Evolutionary conservation across 139 green algal genomes (phyloP).

Genomic region (Tetraselmis chui): DNA sequence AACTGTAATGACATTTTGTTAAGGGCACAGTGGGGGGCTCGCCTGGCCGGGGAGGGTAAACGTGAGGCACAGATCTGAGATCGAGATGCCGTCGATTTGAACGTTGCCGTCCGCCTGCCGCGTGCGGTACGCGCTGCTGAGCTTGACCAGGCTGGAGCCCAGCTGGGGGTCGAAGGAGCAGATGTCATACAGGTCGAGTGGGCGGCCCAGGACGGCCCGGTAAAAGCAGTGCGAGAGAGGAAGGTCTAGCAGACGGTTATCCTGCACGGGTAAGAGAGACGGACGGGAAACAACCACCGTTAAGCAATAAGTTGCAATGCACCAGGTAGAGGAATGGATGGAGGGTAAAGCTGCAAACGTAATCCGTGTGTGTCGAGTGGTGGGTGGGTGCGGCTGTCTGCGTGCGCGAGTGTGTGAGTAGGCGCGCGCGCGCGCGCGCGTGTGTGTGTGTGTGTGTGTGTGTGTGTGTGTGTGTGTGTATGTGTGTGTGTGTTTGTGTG

Average conservation of each 20-base stretch:
- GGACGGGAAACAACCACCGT: no score
- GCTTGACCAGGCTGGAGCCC: conserved; percentile 57
- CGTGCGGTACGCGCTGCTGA: conserved; percentile 22
- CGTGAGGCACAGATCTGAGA: conserved; percentile 89
- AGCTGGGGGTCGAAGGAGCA: conserved; percentile 63
- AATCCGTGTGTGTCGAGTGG: no score
- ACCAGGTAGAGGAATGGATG: no score
- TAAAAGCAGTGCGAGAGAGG: conserved; percentile 81
- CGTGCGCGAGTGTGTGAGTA: no score
- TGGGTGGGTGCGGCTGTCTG: no score
- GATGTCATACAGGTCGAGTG: conserved; percentile 74
- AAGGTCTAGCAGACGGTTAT: conserved; percentile 88
- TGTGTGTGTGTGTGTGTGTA: no score
- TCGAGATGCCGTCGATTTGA: conserved; percentile 58
- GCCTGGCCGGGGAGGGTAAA: conserved; percentile 79
- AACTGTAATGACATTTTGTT: no score
- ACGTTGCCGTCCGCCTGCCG: conserved; percentile 23
- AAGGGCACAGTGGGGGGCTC: neutral
- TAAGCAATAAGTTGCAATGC: no score
- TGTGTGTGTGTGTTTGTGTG: no score
- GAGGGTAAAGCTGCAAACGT: no score
- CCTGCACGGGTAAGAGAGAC: conserved; percentile 13
- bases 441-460: no score
- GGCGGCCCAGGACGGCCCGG: conserved; percentile 37
- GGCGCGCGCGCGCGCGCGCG: no score